Conservation (phyloP, 2,329 filamentous ascomycete genomes). For the Arthrinium phaeospermum region DNA sequence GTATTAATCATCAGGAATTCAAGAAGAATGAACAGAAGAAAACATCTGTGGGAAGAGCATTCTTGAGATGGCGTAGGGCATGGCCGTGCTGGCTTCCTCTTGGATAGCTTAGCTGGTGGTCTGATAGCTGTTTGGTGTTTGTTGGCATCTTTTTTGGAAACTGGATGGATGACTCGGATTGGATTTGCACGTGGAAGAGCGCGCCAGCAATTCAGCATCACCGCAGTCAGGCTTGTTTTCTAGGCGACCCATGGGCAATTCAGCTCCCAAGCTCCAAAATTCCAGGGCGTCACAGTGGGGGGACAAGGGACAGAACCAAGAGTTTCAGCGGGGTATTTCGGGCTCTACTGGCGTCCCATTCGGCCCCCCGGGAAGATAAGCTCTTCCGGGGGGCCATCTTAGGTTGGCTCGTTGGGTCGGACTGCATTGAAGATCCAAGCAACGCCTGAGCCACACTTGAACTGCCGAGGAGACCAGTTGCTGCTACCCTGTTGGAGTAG, state of each 20-base stretch:
- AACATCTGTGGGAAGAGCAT: not conserved
- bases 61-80: not conserved
- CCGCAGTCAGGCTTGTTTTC: not conserved
- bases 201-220: not conserved
- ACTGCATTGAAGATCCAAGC: not conserved
- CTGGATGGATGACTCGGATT: not conserved
- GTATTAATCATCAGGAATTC: not conserved
- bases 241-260: not conserved
- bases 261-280: slow-evolving; percentile 2
- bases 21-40: not conserved
- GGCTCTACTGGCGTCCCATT: not conserved
- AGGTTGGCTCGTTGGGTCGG: not conserved
- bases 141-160: not conserved
- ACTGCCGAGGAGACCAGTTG: not conserved
- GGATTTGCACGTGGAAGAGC: slow-evolving; percentile 2
- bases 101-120: not conserved
- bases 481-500: not conserved
- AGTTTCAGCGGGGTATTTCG: not conserved
- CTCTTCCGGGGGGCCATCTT: not conserved
- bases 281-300: slow-evolving; percentile 14
- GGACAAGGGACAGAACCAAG: not conserved
- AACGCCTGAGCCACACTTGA: not conserved
- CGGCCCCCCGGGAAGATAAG: not conserved
- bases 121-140: slow-evolving; percentile 8
- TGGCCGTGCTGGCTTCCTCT: not conserved